Base-by-base conservation (phyloP, 768 basidiomycete genomes). In the Naganishia onofrii region DNA sequence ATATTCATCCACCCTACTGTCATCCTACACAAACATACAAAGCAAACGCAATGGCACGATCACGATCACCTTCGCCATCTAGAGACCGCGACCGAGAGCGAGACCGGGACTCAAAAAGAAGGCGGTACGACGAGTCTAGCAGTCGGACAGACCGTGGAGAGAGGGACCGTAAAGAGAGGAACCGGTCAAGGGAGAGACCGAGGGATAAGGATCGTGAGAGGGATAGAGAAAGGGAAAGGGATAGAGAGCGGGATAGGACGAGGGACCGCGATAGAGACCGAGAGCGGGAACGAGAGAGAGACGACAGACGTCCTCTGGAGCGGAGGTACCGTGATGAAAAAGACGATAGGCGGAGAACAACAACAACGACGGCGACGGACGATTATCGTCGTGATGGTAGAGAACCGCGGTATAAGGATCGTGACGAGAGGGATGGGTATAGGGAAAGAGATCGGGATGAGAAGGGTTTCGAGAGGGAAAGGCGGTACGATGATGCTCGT, bases 11-110 rank as follows among this genome's bases (percentile, higher is more conserved):
- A 36, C 34, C 34, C 34, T 36, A 36, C 34, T 12, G 34, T 36
- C 34, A 12, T 36, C 34, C 34, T 36, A 36, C 34, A 12, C 34
- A 36, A 57, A 67, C 70, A 17, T 48, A 44, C 23, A 56, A 70
- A 38, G n/a, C 67, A 55, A 32, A 53, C n/a, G n/a, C n/a, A 56
- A 26, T 48, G 71, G 60, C 60, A 63, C 17, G 60, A 42, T 63
- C 60, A 42, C 60, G 60, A 6, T 63, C 60, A 28, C 60, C 60
- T 26, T 46, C 60, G 36, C 58, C 58, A 36, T 36, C 34, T 36
- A 36, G 34, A 36, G 34, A 36, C 34, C 34, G 34, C 42, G 42
- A 42, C 42, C 7, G 42, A 42, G 42, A 42, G 2, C 42, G 42
- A 32, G 57, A 12, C 38, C 38, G 60, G 38, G 60, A 63, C n/a